phyloP scores from a whole-genome alignment of 1,139 yeast species.

The Nadsonia commutata region DNA sequence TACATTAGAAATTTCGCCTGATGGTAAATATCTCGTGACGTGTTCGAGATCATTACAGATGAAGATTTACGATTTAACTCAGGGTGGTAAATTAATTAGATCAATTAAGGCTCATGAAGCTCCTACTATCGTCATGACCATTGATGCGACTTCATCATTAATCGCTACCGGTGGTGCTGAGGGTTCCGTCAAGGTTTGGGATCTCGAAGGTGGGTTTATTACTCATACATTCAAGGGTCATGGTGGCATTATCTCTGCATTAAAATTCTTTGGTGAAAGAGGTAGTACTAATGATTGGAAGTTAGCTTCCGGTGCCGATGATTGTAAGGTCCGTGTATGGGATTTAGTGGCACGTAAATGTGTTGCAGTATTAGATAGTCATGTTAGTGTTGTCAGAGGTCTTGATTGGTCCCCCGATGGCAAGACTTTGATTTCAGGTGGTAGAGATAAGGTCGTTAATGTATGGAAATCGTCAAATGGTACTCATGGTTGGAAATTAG shows the following conservation, averaged over 20 bases:
- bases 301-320: slow-evolving; percentile 77
- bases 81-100: slow-evolving; percentile 18
- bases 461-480: slow-evolving; percentile 33
- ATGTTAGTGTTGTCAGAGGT: slow-evolving; percentile 77
- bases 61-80: slow-evolving; percentile 38
- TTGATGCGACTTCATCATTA: slow-evolving; percentile 69
- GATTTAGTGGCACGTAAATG: slow-evolving; percentile 72
- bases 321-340: slow-evolving; percentile 70
- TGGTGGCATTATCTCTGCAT: slow-evolving; percentile 77
- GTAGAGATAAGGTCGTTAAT: slow-evolving; percentile 71
- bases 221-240: slow-evolving; percentile 92
- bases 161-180: slow-evolving; percentile 94
- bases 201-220: slow-evolving; percentile 70
- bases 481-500: slow-evolving; percentile 37
- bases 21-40: slow-evolving; percentile 53
- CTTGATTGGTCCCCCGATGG: slow-evolving; percentile 46
- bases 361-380: slow-evolving; percentile 49
- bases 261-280: slow-evolving; percentile 58
- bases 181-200: slow-evolving; percentile 87
- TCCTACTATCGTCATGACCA: slow-evolving; percentile 67
- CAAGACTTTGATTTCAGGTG: slow-evolving; percentile 56
- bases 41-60: slow-evolving; percentile 78
- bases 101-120: slow-evolving; percentile 39
- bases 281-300: slow-evolving; percentile 56
- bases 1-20: slow-evolving; percentile 59